Evolutionary conservation across 2,329 filamentous ascomycete genomes (phyloP), one percentile per base, ranked within the genome.

Genomic region (Penicillium brasilianum): DNA sequence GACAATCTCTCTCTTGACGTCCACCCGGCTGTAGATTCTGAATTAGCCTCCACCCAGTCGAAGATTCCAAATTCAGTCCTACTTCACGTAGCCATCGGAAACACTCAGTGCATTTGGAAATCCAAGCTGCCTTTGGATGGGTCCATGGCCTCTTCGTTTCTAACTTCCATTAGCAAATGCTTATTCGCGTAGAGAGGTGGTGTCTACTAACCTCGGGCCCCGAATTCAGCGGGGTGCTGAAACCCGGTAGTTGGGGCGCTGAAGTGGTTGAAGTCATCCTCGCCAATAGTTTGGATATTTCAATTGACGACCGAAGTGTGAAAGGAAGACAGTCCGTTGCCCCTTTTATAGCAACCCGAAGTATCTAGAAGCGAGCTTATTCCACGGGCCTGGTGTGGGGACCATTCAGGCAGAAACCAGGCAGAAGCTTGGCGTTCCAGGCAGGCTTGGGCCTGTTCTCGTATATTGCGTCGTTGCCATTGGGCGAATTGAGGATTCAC

Each of bases 1-100:
- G 9, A 71, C 59, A 10, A 77, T 57, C 63, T 82, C 79, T 50
- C 48, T 34, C 20, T 50, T 50, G 14, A 50, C 30, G 10, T 50
- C 48, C 6, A 34, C 1, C 6, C 13, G n/a, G 20, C 48, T 50
- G 48, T 4, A 32, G 10, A 28, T 50, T 13, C 5, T 11, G 13
- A 20, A n/a, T 50, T 34, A 50, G 48, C 28, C 2, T 20, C 48
- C 10, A 14, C 28, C 20, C 20, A 2, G 9, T 2, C 30, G 2
- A 22, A 3, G n/a, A 14, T 34, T n/a, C n/a, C 13, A 32, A 20
- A n/a, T 50, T 28, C 34, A 34, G 1, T 4, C 48, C 28, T 50
- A 50, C 48, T 32, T 50, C 1, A 5, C 48, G n/a, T 34, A 34
- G 18, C 48, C 48, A 20, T 16, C n/a, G 4, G 18, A 16, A 20